These are phyloP conservation scores for Cavenderia fasciculata DNA, from an alignment of 78 protist genomes.

Conservation along the genomic window DNA sequence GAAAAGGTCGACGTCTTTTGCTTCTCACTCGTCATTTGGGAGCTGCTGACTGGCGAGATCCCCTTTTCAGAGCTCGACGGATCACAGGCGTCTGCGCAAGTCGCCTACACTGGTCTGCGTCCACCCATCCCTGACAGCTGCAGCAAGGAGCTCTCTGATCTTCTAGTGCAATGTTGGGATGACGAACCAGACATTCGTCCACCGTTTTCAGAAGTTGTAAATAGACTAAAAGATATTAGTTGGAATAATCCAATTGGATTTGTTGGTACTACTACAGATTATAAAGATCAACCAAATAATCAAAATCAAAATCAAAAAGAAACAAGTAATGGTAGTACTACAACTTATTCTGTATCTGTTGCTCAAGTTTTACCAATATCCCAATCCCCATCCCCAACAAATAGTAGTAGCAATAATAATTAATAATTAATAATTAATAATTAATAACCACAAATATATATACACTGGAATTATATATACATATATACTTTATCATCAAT, in stretches of 20 bases:
- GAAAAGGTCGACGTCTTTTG: constrained; percentile 73
- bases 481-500: too few species aligned
- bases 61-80: constrained; percentile 74
- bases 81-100: constrained; percentile 71
- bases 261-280: too few species aligned
- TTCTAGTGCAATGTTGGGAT: constrained; percentile 53
- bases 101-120: constrained; percentile 59
- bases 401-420: too few species aligned
- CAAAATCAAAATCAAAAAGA: too few species aligned
- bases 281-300: too few species aligned
- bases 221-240: constrained; percentile 54
- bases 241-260: constrained; percentile 70
- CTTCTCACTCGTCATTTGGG: constrained; percentile 68
- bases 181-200: constrained; percentile 58
- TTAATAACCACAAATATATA: too few species aligned
- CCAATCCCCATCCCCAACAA: too few species aligned
- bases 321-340: too few species aligned
- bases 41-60: constrained; percentile 55
- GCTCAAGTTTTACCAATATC: too few species aligned
- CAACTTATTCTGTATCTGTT: too few species aligned
- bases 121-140: constrained; percentile 47
- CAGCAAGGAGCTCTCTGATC: constrained; percentile 11
- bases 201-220: background rate
- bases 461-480: too few species aligned
- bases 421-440: too few species aligned